Percentiles rank a stretch among this genome's conserved stretches.
phyloP scores from a whole-genome alignment of 257 asterid genomes.

The Nicotiana sylvestris region DNA sequence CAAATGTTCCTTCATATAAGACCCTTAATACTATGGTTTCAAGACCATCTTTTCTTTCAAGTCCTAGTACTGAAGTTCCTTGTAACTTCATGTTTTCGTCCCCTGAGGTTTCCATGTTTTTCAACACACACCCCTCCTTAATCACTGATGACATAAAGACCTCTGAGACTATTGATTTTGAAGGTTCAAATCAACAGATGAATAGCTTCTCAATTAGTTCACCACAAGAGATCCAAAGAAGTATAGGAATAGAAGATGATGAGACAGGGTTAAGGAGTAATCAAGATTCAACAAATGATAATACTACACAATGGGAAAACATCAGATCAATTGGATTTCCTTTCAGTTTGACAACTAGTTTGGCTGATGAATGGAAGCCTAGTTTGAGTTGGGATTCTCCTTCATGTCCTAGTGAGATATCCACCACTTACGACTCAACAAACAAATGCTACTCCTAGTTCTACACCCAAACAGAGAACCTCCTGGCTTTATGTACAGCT shows the following conservation, averaged over 20 bases:
- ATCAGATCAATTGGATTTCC: constrained; percentile 39
- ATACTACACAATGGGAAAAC: constrained; percentile 28
- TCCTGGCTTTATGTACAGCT: neutral
- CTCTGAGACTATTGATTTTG: constrained; percentile 2
- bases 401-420: constrained; percentile 64
- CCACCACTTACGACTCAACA: constrained; percentile 44
- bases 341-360: constrained; percentile 17
- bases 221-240: constrained; percentile 33
- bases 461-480: neutral
- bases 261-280: constrained; percentile 12
- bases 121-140: constrained; percentile 42
- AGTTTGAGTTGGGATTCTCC: constrained; percentile 71
- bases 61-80: constrained; percentile 14
- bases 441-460: constrained; percentile 44
- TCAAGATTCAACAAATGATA: constrained; percentile 9
- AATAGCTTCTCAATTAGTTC: constrained; percentile 29
- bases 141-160: constrained; percentile 31
- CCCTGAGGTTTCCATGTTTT: constrained; percentile 29
- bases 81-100: constrained; percentile 19
- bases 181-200: constrained; percentile 32
- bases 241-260: constrained; percentile 12
- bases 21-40: constrained; percentile 11
- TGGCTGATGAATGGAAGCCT: constrained; percentile 51
- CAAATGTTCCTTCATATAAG: constrained; percentile 16
- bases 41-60: constrained; percentile 17